Evolutionary conservation across 176 grass and related monocot genomes (phyloP).

Genomic region (Miscanthus lutarioriparius): DNA sequence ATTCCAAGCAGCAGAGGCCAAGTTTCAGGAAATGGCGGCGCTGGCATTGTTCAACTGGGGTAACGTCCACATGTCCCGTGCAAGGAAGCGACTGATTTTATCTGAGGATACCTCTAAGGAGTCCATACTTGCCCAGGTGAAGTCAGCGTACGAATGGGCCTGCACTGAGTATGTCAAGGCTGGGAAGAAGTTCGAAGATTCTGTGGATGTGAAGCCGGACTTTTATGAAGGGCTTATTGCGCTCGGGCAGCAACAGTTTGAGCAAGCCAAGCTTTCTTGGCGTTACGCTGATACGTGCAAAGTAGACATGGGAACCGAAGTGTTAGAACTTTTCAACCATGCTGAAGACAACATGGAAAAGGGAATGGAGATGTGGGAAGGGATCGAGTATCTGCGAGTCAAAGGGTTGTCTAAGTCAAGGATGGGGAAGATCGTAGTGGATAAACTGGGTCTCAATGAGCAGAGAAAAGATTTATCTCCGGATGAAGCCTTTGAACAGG

Average conservation of each 20-base stretch:
- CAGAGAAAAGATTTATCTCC: conserved; percentile 47
- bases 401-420: conserved; percentile 65
- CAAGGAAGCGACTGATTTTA: conserved; percentile 65
- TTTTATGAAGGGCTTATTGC: conserved; percentile 84
- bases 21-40: conserved; percentile 91
- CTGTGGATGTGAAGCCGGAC: conserved; percentile 72
- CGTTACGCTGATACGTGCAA: conserved; percentile 62
- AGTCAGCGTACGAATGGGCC: conserved; percentile 73
- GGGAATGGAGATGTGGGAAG: conserved; percentile 82
- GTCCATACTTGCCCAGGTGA: conserved; percentile 52
- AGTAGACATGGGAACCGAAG: conserved; percentile 59
- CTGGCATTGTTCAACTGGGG: conserved; percentile 87
- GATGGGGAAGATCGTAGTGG: conserved; percentile 44
- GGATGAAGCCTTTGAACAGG: conserved; percentile 64
- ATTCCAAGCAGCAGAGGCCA: conserved; percentile 65
- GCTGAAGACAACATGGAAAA: conserved; percentile 84
- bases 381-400: conserved; percentile 58
- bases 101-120: conserved; percentile 54
- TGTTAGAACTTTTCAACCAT: conserved; percentile 80
- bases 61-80: conserved; percentile 80
- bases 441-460: conserved; percentile 59
- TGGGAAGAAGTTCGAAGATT: conserved; percentile 70
- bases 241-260: conserved; percentile 76
- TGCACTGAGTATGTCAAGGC: conserved; percentile 70
- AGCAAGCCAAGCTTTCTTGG: conserved; percentile 94